Evolutionary conservation across 2,329 filamentous ascomycete species (phyloP).

Genomic region (Byssothecium circinans): DNA sequence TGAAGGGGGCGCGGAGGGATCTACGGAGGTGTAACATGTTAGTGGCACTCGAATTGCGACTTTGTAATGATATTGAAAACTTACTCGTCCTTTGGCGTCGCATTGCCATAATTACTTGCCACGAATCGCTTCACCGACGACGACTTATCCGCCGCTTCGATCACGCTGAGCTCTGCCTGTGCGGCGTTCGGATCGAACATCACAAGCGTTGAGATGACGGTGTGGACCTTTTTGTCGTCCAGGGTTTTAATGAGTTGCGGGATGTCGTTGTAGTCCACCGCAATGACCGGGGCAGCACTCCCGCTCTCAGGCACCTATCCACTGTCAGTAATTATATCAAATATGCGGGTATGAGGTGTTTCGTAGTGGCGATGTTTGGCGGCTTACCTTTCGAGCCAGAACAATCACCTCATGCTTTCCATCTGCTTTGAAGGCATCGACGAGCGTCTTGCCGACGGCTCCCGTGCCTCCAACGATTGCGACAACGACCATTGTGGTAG

Average conservation of each 20-base stretch:
- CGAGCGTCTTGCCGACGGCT: conserved; percentile 50
- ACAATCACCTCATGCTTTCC: conserved; percentile 46
- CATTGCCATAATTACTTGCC: conserved; percentile 17
- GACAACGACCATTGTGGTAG: conserved; percentile 45
- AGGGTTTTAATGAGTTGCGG: conserved; percentile 28
- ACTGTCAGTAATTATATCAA: background rate
- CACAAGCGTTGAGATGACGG: conserved; percentile 49
- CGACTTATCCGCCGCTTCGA: conserved; percentile 14
- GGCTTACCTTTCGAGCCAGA: conserved; percentile 45
- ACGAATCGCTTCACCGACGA: conserved; percentile 16
- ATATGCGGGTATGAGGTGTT: background rate
- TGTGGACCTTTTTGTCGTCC: conserved; percentile 47
- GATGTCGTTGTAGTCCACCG: conserved; percentile 41
- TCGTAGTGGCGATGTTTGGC: background rate
- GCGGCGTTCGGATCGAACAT: conserved; percentile 31
- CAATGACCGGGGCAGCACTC: conserved; percentile 10
- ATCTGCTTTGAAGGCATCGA: conserved; percentile 46
- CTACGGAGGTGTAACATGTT: background rate
- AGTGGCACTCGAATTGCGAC: no score
- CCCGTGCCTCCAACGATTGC: conserved; percentile 54
- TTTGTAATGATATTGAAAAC: no score
- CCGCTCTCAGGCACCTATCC: conserved; percentile 11
- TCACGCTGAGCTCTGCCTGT: conserved; percentile 16
- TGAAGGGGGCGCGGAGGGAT: conserved; percentile 9
- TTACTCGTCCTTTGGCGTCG: conserved; percentile 16